Percentiles rank a stretch among this genome's conserved stretches.
Conservation (phyloP, 495 filamentous ascomycete genomes). For the Copromyces sp. region DNA sequence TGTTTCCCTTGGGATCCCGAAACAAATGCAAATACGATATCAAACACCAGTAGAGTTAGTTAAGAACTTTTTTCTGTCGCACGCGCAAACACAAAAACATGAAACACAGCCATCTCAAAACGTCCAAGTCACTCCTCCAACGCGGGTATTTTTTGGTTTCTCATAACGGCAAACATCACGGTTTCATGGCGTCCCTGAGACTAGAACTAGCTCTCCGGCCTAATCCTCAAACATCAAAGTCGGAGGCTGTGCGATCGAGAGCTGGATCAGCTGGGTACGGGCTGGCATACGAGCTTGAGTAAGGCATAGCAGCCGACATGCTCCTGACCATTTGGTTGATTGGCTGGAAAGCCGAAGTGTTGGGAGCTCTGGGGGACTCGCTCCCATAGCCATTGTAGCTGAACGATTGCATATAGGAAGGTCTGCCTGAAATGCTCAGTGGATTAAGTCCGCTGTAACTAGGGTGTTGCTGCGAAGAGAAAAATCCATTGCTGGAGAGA, state of each 20-base stretch:
- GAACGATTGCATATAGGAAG: conserved; percentile 23
- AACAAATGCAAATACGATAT: not conserved
- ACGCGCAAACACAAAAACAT: not conserved
- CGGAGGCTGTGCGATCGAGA: conserved; percentile 8
- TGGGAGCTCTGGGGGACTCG: conserved; percentile 18
- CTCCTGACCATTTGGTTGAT: conserved; percentile 10
- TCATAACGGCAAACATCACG: not conserved
- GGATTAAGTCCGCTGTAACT: conserved; percentile 31
- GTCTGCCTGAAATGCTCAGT: conserved; percentile 27
- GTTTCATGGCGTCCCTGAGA: not conserved
- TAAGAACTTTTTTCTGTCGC: not conserved
- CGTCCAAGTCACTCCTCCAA: not conserved
- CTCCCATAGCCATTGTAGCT: conserved; percentile 20
- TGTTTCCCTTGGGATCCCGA: not conserved
- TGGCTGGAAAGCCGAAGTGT: conserved; percentile 12
- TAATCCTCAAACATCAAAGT: conserved; percentile 13
- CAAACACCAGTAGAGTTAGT: not conserved
- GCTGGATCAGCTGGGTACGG: conserved; percentile 9
- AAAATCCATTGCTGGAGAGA: conserved; percentile 20
- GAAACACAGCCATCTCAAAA: not conserved
- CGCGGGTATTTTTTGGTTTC: not conserved
- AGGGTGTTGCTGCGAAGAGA: conserved; percentile 22
- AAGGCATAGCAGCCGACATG: conserved; percentile 10
- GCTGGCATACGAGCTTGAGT: conserved; percentile 6
- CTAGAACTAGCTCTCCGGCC: not conserved